A percentile compares a stretch with the other conserved stretches of the same genome.
Conservation (phyloP, 495 filamentous ascomycete species). For the Xylaria curta region DNA sequence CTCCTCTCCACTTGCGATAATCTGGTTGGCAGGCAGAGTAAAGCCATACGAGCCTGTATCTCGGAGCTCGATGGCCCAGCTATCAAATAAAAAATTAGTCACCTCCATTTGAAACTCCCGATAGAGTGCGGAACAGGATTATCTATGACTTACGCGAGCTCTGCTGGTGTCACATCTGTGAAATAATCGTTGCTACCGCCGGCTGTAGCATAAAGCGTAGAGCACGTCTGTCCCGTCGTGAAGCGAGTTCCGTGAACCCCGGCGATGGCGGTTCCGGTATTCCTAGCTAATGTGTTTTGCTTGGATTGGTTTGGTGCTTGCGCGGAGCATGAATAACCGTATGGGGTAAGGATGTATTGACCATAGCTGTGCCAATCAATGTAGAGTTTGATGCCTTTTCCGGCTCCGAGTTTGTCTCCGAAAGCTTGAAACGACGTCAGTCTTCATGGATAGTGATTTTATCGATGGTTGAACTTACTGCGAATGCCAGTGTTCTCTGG, state of each 20-base stretch:
- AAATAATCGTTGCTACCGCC: slow-evolving; percentile 64
- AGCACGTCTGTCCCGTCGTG: slow-evolving; percentile 60
- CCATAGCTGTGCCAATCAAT: slow-evolving; percentile 69
- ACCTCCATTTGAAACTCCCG: not conserved
- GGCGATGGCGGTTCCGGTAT: slow-evolving; percentile 48
- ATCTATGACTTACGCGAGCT: slow-evolving; percentile 46
- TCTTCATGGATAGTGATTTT: not conserved
- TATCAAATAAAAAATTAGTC: slow-evolving; percentile 1
- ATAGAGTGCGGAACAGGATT: not conserved
- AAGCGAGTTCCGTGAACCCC: slow-evolving; percentile 56
- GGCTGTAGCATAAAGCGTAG: slow-evolving; percentile 62
- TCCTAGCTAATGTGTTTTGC: slow-evolving; percentile 48
- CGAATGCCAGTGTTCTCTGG: slow-evolving; percentile 43
- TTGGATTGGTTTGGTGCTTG: slow-evolving; percentile 52
- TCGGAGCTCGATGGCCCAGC: slow-evolving; percentile 63
- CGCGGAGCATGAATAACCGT: slow-evolving; percentile 49
- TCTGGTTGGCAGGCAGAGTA: slow-evolving; percentile 62
- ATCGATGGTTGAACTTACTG: slow-evolving; percentile 25
- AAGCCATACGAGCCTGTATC: slow-evolving; percentile 58
- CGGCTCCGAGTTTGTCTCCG: slow-evolving; percentile 48
- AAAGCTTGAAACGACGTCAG: slow-evolving; percentile 30
- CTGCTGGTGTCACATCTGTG: slow-evolving; percentile 54
- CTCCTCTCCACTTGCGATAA: slow-evolving; percentile 58
- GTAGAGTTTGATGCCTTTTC: slow-evolving; percentile 62
- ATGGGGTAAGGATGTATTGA: slow-evolving; percentile 53